Conservation (phyloP, 1,284 basidiomycete species). For the Fistulina hepatica region DNA sequence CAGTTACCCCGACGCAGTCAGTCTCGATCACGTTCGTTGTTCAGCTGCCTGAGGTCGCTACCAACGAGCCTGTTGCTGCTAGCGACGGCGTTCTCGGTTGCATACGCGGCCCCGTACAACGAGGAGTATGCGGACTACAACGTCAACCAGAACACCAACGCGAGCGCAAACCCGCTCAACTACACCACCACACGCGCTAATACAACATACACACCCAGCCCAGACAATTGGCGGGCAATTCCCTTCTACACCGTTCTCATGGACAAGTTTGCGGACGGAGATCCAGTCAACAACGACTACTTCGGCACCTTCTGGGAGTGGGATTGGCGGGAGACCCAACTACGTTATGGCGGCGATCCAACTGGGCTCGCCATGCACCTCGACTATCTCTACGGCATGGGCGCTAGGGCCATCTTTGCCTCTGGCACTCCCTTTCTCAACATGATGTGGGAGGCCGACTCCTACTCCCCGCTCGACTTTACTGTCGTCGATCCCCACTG, state of each 20-base stretch:
- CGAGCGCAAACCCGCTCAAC: conserved; percentile 52
- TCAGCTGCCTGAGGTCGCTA: no score
- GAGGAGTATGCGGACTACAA: conserved; percentile 69
- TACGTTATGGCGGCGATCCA: conserved; percentile 78
- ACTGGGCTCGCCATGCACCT: conserved; percentile 60
- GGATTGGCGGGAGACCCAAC: conserved; percentile 78
- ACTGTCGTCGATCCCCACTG: conserved; percentile 82
- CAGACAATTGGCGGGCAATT: conserved; percentile 72
- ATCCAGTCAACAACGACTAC: conserved; percentile 81
- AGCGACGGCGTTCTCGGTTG: neutral
- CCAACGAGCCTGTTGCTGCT: neutral
- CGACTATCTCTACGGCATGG: conserved; percentile 84
- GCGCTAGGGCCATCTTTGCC: conserved; percentile 71
- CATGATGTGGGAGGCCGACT: conserved; percentile 92
- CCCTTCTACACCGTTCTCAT: conserved; percentile 77
- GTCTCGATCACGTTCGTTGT: no score
- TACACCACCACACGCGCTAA: conserved; percentile 45
- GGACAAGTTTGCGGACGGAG: conserved; percentile 87
- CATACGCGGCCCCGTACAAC: conserved; percentile 40
- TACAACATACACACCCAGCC: conserved; percentile 57
- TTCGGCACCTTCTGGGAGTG: conserved; percentile 70
- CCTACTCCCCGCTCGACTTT: conserved; percentile 86
- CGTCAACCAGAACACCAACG: conserved; percentile 72
- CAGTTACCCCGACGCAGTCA: no score
- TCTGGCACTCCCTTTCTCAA: conserved; percentile 85